A percentile compares a stretch with the other conserved stretches of the same genome.
Conservation (phyloP, 2,329 filamentous ascomycete species). For the Cladosporium austrohemisphaericum region DNA sequence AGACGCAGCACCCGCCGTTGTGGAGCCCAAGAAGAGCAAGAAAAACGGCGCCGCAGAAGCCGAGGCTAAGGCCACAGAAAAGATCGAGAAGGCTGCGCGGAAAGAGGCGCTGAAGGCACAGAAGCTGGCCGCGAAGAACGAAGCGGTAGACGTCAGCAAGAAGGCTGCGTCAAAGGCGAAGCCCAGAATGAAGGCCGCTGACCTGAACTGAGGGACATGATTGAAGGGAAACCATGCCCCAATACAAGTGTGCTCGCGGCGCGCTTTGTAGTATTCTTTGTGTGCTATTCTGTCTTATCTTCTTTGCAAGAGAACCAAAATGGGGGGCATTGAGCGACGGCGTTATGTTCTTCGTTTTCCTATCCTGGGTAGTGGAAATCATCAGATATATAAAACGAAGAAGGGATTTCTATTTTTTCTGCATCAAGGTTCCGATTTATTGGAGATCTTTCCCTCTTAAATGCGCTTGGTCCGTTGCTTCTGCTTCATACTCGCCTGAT, state of each 20-base stretch:
- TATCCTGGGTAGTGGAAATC: too few species aligned
- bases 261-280: not conserved
- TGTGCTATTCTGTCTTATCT: slow-evolving; percentile 5
- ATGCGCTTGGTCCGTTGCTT: too few species aligned
- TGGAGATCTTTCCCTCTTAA: too few species aligned
- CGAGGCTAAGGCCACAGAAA: slow-evolving; percentile 23
- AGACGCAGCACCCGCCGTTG: slow-evolving; percentile 21
- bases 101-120: slow-evolving; percentile 20
- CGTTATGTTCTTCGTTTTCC: slow-evolving; percentile 7
- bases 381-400: not conserved
- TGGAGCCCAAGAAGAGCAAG: slow-evolving; percentile 27
- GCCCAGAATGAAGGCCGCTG: slow-evolving; percentile 21
- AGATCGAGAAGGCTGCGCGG: slow-evolving; percentile 22
- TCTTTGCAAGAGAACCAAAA: not conserved
- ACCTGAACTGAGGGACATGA: slow-evolving; percentile 17
- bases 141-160: slow-evolving; percentile 13
- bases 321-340: slow-evolving; percentile 13
- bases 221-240: not conserved
- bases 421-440: too few species aligned
- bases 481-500: too few species aligned
- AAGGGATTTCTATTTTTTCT: too few species aligned
- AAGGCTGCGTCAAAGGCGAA: slow-evolving; percentile 15
- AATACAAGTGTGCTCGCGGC: not conserved
- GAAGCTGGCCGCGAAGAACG: slow-evolving; percentile 16
- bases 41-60: slow-evolving; percentile 25